Conservation (phyloP, 805 yeast genomes). For the Barnettozyma sp. region DNA sequence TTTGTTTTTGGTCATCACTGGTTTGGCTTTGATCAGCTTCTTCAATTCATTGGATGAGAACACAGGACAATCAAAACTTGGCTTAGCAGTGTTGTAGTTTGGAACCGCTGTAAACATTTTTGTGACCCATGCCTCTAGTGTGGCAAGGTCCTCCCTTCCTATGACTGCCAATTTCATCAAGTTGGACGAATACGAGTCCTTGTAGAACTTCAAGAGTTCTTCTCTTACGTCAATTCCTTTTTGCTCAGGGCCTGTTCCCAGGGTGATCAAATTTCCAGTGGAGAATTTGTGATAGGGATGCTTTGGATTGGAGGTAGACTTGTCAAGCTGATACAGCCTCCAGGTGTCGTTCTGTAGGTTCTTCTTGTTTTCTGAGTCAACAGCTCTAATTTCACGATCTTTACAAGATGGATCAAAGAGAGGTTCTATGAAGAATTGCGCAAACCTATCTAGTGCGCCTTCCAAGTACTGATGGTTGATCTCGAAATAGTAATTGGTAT, state of each 20-base stretch:
- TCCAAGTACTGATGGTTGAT: constrained; percentile 65
- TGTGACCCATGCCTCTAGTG: constrained; percentile 63
- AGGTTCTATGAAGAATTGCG: constrained; percentile 88
- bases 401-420: constrained; percentile 67
- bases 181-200: constrained; percentile 70
- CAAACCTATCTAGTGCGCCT: constrained; percentile 87
- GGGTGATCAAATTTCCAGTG: constrained; percentile 79
- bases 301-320: constrained; percentile 57
- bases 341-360: constrained; percentile 84
- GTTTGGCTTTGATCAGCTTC: constrained; percentile 58
- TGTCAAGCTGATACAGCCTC: constrained; percentile 83
- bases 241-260: constrained; percentile 56
- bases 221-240: constrained; percentile 71
- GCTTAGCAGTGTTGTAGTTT: constrained; percentile 33
- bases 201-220: constrained; percentile 70
- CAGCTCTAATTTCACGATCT: constrained; percentile 90
- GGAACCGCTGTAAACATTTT: constrained; percentile 58
- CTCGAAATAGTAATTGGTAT: constrained; percentile 89
- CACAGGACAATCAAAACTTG: constrained; percentile 40
- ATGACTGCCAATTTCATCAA: constrained; percentile 81
- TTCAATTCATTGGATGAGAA: constrained; percentile 42
- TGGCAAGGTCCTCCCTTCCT: constrained; percentile 73
- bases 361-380: constrained; percentile 92
- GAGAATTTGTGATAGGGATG: constrained; percentile 88
- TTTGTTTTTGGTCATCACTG: constrained; percentile 73